A percentile compares a stretch with the other conserved stretches of the same genome.
phyloP scores from a whole-genome alignment of 2,329 filamentous ascomycete genomes.

The Calonectria pteridis region DNA sequence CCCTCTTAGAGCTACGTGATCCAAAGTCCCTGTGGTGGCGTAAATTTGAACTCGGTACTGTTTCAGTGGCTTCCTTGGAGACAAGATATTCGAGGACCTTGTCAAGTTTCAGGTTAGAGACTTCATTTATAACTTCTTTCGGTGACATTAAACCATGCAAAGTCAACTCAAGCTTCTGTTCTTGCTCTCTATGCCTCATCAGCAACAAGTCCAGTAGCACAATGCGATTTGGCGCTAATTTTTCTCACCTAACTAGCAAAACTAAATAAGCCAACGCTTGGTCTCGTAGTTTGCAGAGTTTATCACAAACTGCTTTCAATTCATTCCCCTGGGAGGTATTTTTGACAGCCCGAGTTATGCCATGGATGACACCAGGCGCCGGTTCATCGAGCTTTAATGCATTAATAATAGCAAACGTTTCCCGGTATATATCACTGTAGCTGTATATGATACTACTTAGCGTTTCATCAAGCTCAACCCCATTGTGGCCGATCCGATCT shows the following conservation, averaged over 20 bases:
- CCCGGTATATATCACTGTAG: background rate
- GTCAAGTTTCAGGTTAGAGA: background rate
- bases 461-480: background rate
- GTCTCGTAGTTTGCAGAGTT: background rate
- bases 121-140: background rate
- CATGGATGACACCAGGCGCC: background rate
- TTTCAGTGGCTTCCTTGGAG: background rate
- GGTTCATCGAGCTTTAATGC: background rate
- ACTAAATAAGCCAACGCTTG: background rate
- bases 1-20: background rate
- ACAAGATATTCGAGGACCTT: background rate
- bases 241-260: background rate
- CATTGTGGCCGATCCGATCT: background rate
- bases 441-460: background rate
- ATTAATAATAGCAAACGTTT: background rate
- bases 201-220: background rate
- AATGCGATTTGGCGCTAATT: no score
- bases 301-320: background rate
- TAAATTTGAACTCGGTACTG: background rate
- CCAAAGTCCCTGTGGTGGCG: background rate
- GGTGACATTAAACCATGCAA: background rate
- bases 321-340: background rate
- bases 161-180: background rate
- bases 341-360: background rate
- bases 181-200: background rate